phyloP scores from a whole-genome alignment of 2,329 filamentous ascomycete genomes.

The Sarocladium strictum region DNA sequence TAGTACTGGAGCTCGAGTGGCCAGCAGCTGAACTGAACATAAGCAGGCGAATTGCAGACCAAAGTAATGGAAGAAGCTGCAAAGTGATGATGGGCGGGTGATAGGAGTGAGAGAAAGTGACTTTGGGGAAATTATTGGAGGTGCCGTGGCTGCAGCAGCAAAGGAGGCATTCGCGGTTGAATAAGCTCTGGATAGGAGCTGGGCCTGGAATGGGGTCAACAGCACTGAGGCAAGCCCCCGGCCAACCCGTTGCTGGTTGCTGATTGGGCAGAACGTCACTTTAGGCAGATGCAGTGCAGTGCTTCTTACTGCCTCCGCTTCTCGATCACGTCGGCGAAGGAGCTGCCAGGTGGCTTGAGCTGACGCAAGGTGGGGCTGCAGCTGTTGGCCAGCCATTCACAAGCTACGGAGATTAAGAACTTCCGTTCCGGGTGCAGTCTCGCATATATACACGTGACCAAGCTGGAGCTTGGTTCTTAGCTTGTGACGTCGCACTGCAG shows the following conservation, averaged over 20 bases:
- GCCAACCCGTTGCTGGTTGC: not conserved
- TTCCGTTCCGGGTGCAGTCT: not conserved
- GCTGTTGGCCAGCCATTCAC: not conserved
- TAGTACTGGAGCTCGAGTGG: not conserved
- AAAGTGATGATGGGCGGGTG: not conserved
- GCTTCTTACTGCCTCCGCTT: no score
- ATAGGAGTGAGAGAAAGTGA: not conserved
- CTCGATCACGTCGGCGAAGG: not conserved
- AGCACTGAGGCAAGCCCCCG: not conserved
- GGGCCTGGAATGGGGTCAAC: not conserved
- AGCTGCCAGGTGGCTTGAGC: slow-evolving; percentile 9
- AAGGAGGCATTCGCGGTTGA: not conserved
- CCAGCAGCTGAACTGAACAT: not conserved
- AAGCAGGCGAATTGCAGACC: not conserved
- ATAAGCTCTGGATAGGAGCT: not conserved
- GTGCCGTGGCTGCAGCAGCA: not conserved
- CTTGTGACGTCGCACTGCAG: slow-evolving; percentile 8
- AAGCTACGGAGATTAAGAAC: not conserved
- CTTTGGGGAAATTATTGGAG: slow-evolving; percentile 8
- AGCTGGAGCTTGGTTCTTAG: not conserved
- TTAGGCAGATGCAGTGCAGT: no score
- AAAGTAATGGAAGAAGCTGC: not conserved
- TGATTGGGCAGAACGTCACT: no score
- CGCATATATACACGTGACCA: not conserved
- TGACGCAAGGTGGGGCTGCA: not conserved